Conservation (phyloP, 768 basidiomycete species). For the Boletus rubescentipes region DNA sequence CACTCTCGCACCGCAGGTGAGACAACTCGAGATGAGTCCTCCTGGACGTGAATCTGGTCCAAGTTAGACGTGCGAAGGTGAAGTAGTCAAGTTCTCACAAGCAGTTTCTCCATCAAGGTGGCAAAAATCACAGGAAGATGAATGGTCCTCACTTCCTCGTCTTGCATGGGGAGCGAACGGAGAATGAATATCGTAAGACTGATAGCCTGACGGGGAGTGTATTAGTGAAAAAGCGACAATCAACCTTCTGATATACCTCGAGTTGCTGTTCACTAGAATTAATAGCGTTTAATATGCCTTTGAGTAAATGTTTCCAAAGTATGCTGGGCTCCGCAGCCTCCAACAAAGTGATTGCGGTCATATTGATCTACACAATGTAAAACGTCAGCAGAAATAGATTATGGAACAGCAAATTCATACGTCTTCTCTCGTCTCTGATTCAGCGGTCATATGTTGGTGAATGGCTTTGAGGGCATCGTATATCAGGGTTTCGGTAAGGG, state of each 20-base stretch:
- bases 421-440: slow-evolving; percentile 58
- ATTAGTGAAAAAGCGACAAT: slow-evolving; percentile 3
- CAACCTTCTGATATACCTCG: slow-evolving; percentile 44
- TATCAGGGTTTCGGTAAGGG: slow-evolving; percentile 73
- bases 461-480: slow-evolving; percentile 80
- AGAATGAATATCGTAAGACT: slow-evolving; percentile 72
- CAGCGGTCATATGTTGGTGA: slow-evolving; percentile 50
- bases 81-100: slow-evolving; percentile 43
- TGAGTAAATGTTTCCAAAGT: slow-evolving; percentile 78
- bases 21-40: slow-evolving; percentile 35
- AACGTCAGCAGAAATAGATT: background rate
- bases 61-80: background rate
- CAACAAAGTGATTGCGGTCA: slow-evolving; percentile 86
- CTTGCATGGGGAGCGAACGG: slow-evolving; percentile 68
- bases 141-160: slow-evolving; percentile 81
- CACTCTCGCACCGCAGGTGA: slow-evolving; percentile 40
- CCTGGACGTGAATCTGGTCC: slow-evolving; percentile 37
- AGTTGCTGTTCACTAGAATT: slow-evolving; percentile 38
- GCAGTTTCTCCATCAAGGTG: slow-evolving; percentile 60
- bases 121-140: slow-evolving; percentile 81
- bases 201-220: slow-evolving; percentile 48
- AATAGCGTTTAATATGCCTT: slow-evolving; percentile 55
- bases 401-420: slow-evolving; percentile 37
- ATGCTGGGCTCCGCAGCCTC: slow-evolving; percentile 90
- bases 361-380: slow-evolving; percentile 49